Evolutionary conservation across 768 basidiomycete genomes (phyloP), one percentile per base, ranked within the genome.

Genomic region (Boletus subparvulus): DNA sequence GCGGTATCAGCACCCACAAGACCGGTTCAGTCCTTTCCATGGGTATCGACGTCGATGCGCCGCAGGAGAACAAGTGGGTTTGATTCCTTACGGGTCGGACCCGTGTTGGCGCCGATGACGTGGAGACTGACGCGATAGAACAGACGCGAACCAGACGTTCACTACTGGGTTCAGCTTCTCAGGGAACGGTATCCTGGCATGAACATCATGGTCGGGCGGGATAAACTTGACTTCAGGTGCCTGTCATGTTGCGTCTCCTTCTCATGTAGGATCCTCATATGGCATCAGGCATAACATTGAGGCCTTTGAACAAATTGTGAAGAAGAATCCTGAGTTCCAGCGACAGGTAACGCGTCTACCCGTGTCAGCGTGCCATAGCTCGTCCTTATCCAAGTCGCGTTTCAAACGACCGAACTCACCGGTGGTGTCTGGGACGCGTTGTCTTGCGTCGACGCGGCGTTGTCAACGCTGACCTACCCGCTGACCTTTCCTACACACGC

Each of bases 21-120:
- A 87, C 93, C 26, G 89, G 92, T 63, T 90, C 93, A 1, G 89
- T 89, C n/a, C 91, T 92, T 68, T 89, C 92, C 0, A 92, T 94
- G 85, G 92, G 92, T 7, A 93, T 94, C 54, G 92, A 94, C 65
- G 89, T 93, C 6, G 72, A 73, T 53, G 78, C 82, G 50, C 70
- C 93, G 44, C 83, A 82, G 59, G 78, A 83, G 60, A 85, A 86
- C 71, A 86, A 83, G 87, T 86, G 55, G 39, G 80, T 69, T 36
- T 44, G 17, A 40, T 50, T 52, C 41, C 52, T 10, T 28, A 26
- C 5, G 26, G 26, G 26, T 3, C 5, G 37, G 47, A 52, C 61
- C 47, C n/a, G n/a, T n/a, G n/a, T n/a, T n/a, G n/a, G n/a, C n/a
- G n/a, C n/a, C n/a, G n/a, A n/a, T n/a, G n/a, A n/a, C n/a, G n/a